Evolutionary conservation across 208 protist species (phyloP).

Genomic region (Acanthamoeba sp.): DNA sequence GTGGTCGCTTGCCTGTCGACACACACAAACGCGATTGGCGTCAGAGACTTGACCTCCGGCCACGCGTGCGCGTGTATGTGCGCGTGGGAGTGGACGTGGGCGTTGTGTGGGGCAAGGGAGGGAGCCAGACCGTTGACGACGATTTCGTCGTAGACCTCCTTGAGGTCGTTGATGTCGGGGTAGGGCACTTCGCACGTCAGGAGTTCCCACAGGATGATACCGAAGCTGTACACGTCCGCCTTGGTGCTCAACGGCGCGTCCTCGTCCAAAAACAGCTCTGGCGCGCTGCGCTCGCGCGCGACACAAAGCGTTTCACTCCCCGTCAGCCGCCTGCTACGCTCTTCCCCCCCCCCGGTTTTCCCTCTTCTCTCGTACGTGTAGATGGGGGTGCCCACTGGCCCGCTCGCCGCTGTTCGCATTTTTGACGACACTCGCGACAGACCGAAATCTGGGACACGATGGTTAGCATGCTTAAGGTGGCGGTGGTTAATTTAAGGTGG

Average conservation of each 20-base stretch:
- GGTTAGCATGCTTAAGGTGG: no score
- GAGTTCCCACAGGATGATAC: slow-evolving; percentile 85
- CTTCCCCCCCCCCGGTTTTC: no score
- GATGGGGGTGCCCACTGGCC: slow-evolving; percentile 8
- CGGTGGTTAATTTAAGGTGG: no score
- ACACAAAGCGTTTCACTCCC: no score
- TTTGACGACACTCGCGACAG: slow-evolving; percentile 8
- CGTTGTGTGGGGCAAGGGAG: not conserved
- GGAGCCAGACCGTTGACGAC: not conserved
- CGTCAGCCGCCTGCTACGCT: no score
- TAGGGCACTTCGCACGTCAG: slow-evolving; percentile 28
- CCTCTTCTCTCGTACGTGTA: slow-evolving; percentile 26
- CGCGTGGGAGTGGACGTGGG: not conserved
- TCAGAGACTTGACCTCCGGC: no score
- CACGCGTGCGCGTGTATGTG: no score
- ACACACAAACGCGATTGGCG: no score
- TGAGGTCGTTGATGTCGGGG: slow-evolving; percentile 54
- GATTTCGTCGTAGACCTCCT: slow-evolving; percentile 2
- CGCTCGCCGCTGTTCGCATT: not conserved
- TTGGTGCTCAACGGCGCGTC: slow-evolving; percentile 80
- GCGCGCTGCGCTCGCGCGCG: not conserved
- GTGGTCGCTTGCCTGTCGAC: not conserved
- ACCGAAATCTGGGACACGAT: slow-evolving; percentile 24
- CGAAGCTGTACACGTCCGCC: slow-evolving; percentile 88
- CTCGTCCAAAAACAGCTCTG: slow-evolving; percentile 28